Conservation (phyloP, 352 stramenopile species). For the Globisporangium mamillatum region DNA sequence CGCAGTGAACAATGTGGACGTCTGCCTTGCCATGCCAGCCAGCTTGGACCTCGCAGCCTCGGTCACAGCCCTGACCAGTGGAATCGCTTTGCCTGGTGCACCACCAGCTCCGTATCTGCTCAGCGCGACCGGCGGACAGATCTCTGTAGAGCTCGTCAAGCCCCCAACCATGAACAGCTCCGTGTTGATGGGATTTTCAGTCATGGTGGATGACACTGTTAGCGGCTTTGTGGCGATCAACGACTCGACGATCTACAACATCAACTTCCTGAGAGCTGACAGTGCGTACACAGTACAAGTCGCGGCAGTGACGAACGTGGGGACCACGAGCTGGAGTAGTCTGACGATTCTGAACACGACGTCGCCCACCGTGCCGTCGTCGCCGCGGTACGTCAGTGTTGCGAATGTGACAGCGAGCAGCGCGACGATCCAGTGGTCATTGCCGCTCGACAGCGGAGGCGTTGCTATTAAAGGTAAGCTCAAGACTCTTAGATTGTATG, state of each 20-base stretch:
- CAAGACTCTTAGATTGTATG: background rate
- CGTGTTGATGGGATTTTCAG: constrained; percentile 37
- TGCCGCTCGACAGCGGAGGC: constrained; percentile 45
- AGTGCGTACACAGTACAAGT: constrained; percentile 32
- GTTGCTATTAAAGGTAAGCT: constrained; percentile 34
- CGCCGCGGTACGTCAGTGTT: constrained; percentile 28
- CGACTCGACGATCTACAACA: constrained; percentile 23
- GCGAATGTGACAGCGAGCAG: constrained; percentile 35
- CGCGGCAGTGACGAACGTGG: constrained; percentile 40
- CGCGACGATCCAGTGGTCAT: constrained; percentile 33
- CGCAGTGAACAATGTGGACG: constrained; percentile 43
- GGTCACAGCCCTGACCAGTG: constrained; percentile 25
- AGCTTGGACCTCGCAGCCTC: constrained; percentile 15
- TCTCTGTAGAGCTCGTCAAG: constrained; percentile 43
- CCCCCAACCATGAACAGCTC: constrained; percentile 54
- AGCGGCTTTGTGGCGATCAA: constrained; percentile 20
- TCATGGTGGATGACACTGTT: constrained; percentile 28
- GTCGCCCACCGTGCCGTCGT: constrained; percentile 24
- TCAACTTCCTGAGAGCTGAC: constrained; percentile 28
- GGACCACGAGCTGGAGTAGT: constrained; percentile 33
- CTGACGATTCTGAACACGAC: constrained; percentile 27
- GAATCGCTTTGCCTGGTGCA: constrained; percentile 31
- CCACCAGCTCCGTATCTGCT: constrained; percentile 51
- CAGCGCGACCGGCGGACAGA: constrained; percentile 40
- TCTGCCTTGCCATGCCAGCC: constrained; percentile 30